phyloP scores from a whole-genome alignment of 306 rosid species.

The Canavalia gladiata region DNA sequence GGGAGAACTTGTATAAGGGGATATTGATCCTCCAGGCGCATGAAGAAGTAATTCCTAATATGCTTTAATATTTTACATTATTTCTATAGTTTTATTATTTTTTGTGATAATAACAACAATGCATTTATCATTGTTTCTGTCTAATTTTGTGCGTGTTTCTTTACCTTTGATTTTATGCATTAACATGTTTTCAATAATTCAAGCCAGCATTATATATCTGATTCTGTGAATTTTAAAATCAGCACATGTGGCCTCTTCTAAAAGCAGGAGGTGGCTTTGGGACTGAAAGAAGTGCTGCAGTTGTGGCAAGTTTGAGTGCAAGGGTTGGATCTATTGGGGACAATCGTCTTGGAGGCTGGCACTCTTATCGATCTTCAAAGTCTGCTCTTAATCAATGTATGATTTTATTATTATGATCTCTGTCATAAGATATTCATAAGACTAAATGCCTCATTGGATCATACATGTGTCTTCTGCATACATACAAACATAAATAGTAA shows the following conservation, averaged over 20 bases:
- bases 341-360: conserved; percentile 95
- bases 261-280: conserved; percentile 75
- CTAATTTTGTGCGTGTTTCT: conserved; percentile 18
- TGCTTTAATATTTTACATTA: conserved; percentile 3
- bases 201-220: not conserved
- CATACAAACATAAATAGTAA: not conserved
- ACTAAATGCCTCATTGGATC: not conserved
- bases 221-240: conserved; percentile 43
- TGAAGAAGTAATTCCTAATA: conserved; percentile 5
- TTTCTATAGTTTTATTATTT: not conserved
- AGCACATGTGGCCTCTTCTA: conserved; percentile 99
- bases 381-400: conserved; percentile 92
- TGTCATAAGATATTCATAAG: conserved; percentile 3
- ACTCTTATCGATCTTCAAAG: conserved; percentile 94
- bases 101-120: not conserved
- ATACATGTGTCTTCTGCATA: not conserved
- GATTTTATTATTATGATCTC: conserved; percentile 38
- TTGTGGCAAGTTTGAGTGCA: conserved; percentile 95
- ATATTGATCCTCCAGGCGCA: not conserved
- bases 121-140: conserved; percentile 9
- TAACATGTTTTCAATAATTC: not conserved
- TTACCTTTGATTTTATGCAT: conserved; percentile 37
- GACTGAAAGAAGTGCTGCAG: conserved; percentile 72
- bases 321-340: conserved; percentile 95
- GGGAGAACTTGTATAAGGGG: not conserved